Evolutionary conservation across 2,329 filamentous ascomycete genomes (phyloP).

Genomic region (Acephala macrosclerotiorum): DNA sequence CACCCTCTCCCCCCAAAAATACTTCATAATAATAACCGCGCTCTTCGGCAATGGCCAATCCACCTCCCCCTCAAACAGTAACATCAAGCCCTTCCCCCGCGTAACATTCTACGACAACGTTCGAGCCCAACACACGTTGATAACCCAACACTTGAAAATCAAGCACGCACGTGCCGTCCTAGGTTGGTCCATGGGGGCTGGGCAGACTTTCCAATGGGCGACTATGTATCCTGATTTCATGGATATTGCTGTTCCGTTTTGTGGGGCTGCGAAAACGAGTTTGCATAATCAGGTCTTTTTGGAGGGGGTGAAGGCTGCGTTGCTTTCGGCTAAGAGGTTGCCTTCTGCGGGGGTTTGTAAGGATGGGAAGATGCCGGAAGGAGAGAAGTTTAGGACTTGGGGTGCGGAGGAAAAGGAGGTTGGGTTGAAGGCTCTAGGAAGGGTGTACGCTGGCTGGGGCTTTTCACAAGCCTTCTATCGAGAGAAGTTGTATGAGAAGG

Average conservation of each 20-base stretch:
- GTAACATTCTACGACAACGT: constrained; percentile 75
- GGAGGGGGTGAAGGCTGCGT: constrained; percentile 66
- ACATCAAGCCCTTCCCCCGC: constrained; percentile 64
- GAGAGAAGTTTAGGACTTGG: constrained; percentile 55
- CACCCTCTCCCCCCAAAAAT: constrained; percentile 68
- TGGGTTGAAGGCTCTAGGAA: constrained; percentile 74
- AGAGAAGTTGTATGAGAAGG: constrained; percentile 70
- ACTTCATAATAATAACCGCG: constrained; percentile 73
- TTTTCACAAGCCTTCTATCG: constrained; percentile 83
- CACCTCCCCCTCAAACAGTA: constrained; percentile 70
- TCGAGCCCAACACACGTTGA: constrained; percentile 67
- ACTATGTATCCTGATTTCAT: constrained; percentile 59
- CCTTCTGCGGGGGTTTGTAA: constrained; percentile 58
- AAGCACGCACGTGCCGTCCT: constrained; percentile 67
- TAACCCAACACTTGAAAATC: constrained; percentile 69
- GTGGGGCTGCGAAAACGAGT: constrained; percentile 68
- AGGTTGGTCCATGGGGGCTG: constrained; percentile 77
- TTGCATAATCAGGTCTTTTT: constrained; percentile 74
- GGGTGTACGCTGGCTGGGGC: constrained; percentile 83
- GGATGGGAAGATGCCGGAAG: constrained; percentile 49
- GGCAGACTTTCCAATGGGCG: constrained; percentile 70
- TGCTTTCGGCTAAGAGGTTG: constrained; percentile 63
- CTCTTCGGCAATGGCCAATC: constrained; percentile 75
- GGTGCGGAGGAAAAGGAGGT: constrained; percentile 58
- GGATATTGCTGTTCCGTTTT: constrained; percentile 71